phyloP scores from a whole-genome alignment of 2,329 filamentous ascomycete species.

The Penicillium sp. region DNA sequence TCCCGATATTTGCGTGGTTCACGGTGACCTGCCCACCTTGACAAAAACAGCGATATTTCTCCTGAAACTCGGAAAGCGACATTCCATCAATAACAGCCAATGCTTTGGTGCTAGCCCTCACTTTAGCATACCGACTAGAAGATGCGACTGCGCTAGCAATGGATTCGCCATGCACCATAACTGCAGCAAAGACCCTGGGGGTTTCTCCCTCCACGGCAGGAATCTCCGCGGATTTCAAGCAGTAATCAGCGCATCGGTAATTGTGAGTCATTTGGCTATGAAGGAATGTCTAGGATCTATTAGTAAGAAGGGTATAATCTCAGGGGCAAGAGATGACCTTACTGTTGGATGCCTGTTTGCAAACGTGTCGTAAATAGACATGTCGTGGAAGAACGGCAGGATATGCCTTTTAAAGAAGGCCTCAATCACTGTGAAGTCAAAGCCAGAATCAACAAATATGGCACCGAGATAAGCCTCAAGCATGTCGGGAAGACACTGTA shows the following conservation, averaged over 20 bases:
- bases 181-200: constrained; percentile 61
- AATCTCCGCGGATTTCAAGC: constrained; percentile 48
- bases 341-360: constrained; percentile 79
- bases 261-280: constrained; percentile 61
- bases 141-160: constrained; percentile 61
- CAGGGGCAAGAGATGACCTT: constrained; percentile 15
- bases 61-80: constrained; percentile 57
- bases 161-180: constrained; percentile 72
- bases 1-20: constrained; percentile 24
- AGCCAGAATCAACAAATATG: constrained; percentile 84
- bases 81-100: constrained; percentile 49
- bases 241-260: constrained; percentile 64
- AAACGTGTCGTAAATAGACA: constrained; percentile 82
- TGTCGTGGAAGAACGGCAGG: constrained; percentile 76
- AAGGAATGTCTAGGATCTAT: constrained; percentile 58
- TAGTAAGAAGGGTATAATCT: not conserved
- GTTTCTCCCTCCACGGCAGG: constrained; percentile 46
- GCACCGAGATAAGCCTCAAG: constrained; percentile 87
- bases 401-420: constrained; percentile 75
- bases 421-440: constrained; percentile 70
- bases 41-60: constrained; percentile 65
- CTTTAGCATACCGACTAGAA: constrained; percentile 71
- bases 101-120: constrained; percentile 48
- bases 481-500: constrained; percentile 69
- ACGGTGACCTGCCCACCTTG: constrained; percentile 13